phyloP scores from a whole-genome alignment of 2,329 filamentous ascomycete species.

The Sarocladiaceae sp. region DNA sequence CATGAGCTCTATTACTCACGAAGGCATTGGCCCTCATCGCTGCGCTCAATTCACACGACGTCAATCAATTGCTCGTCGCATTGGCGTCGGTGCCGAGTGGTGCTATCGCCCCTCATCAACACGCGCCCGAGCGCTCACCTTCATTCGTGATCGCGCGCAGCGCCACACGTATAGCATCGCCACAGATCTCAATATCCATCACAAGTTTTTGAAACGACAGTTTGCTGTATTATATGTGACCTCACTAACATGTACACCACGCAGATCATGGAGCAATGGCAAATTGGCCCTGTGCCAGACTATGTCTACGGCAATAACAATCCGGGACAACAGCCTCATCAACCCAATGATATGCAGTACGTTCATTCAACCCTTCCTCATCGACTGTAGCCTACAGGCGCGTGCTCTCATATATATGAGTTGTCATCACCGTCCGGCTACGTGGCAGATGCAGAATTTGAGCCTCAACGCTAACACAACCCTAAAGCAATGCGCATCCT shows the following conservation, averaged over 20 bases:
- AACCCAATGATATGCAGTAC: conserved; percentile 56
- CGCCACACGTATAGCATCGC: background rate
- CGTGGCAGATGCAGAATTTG: too few species aligned
- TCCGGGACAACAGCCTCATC: conserved; percentile 35
- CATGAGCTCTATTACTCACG: background rate
- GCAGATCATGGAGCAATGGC: conserved; percentile 59
- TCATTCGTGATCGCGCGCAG: background rate
- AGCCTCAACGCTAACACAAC: background rate
- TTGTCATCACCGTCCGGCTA: too few species aligned
- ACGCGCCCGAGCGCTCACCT: background rate
- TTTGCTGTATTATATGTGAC: background rate
- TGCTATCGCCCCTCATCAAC: background rate
- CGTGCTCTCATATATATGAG: too few species aligned
- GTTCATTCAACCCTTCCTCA: too few species aligned
- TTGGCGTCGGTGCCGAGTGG: conserved; percentile 3
- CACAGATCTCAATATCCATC: background rate
- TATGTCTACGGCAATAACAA: conserved; percentile 51
- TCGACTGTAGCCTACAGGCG: too few species aligned
- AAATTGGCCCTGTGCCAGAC: conserved; percentile 56
- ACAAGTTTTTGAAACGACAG: background rate
- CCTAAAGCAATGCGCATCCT: conserved; percentile 35
- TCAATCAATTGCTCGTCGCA: background rate
- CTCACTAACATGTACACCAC: conserved; percentile 13
- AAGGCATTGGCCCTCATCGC: background rate
- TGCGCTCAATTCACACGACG: background rate